Evolutionary conservation across 352 stramenopile genomes (phyloP), one percentile per base, ranked within the genome.

Genomic region (Globisporangium camurandrum): DNA sequence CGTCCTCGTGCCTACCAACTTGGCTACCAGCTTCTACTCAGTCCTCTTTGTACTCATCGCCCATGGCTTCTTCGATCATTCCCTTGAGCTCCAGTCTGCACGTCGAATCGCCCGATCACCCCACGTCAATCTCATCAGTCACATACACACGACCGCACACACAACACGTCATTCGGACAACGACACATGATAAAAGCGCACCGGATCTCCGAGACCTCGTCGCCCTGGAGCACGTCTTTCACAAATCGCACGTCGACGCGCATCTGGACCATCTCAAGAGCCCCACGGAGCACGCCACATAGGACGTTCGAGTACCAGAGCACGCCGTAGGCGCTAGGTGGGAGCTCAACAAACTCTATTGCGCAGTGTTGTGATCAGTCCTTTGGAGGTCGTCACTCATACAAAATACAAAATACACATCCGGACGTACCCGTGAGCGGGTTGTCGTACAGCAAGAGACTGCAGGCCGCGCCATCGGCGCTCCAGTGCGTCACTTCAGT

Each of bases 251-350:
- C 79, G 36, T 93, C 82, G 9, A 93, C 82, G 4, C 76, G 81
- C 80, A 93, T 91, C 64, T 93, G 82, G 28, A 93, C 83, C 87
- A 98, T 98, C 76, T 98, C 96, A 37, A 98, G 67, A 9, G 95
- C 95, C 4, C 96, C 96, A 40, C 92, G 82, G 36, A 98, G 86
- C 20, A 98, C 86, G 11, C 96, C 96, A 61, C 93, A 98, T 42
- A 98, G 87, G 33, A 99, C 69, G 62, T 98, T 98, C 20, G 83
- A 97, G 76, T 99, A 98, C 66, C 95, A 92, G 47, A 99, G 70
- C 42, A 86, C 79, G 9, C 82, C 80, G 36, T 93, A 86, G 0
- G 88, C 87, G 58, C 88, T 88, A 6, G 84, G 75, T 11, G 89
- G 87, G 34, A 96, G 67, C 60, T 96, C 83, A 22, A 97, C 87